Base-by-base conservation (phyloP, 176 grass and related monocot genomes). In the Raddia distichophylla region DNA sequence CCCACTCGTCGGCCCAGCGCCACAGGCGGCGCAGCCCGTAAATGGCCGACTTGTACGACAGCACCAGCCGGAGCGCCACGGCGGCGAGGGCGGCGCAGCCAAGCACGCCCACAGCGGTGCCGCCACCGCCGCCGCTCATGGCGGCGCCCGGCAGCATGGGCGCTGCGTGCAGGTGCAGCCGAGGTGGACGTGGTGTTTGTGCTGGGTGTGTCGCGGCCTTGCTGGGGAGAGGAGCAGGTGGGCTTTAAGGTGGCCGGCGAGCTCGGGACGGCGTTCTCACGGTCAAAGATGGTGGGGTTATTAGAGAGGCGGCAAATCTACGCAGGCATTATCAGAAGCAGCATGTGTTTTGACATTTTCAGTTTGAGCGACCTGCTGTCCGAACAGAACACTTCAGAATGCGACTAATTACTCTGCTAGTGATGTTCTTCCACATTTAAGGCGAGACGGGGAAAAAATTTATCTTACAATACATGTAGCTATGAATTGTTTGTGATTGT, bases 1-100 rank as follows among this genome's bases (percentile, higher is more conserved):
- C 77, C 51, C 62, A 81, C 52, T 94, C 92, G 79, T 92, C 94
- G 43, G 78, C 40, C 83, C 85, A 92, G 5, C 83, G 72, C 94
- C 95, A 94, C 5, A 86, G 70, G 1, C 90, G 88, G 0, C 73
- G 74, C 19, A 91, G 20, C 1, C 47, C 71, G 65, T 93, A 82
- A 0, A 91, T 4, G 37, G 84, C 76, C 0, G 92, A 87, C 48
- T 86, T 94, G 85, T 81, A 80, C 0, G 95, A 98, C 3, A 98
- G 86, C 12, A 89, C 35, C 47, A 88, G 53, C 2, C 95, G 87
- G 22, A 98, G 73, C 37, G 86, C 56, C 42, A 77, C 60, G 2
- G 91, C 17, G 15, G 74, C 86, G 6, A 85, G 18, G 18, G 59
- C 55, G 27, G 80, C 85, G 87, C 77, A 87, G 3, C 81, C 52